Evolutionary conservation across 2,329 filamentous ascomycete species (phyloP).

Genomic region (Cladophialophora immunda): DNA sequence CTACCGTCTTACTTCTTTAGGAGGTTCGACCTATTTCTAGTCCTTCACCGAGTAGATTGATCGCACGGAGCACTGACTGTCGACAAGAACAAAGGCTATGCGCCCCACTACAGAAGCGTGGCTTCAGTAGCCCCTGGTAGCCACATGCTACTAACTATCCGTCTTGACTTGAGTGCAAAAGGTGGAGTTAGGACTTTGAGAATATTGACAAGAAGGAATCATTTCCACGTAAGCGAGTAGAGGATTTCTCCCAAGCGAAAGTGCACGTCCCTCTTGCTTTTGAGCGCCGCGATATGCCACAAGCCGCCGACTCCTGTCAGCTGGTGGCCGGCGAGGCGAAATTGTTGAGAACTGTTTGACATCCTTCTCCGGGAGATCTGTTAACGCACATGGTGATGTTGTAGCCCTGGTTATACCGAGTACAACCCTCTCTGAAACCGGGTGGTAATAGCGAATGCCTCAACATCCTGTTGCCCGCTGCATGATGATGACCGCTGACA

Average conservation of each 20-base stretch:
- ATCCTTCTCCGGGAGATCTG: not conserved
- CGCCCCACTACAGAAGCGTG: not conserved
- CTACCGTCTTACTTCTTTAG: not conserved
- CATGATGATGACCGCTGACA: not conserved
- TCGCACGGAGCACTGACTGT: not conserved
- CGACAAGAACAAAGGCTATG: not conserved
- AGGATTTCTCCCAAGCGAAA: conserved; percentile 1
- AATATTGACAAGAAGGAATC: not conserved
- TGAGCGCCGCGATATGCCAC: not conserved
- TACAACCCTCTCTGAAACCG: not conserved
- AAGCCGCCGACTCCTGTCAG: not conserved
- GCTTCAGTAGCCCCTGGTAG: conserved; percentile 6
- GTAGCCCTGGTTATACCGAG: not conserved
- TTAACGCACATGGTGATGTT: not conserved
- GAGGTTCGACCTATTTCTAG: not conserved
- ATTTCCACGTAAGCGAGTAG: not conserved
- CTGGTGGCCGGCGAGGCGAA: not conserved
- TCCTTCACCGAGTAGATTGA: not conserved
- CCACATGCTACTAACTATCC: conserved; percentile 1
- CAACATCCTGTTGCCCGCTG: not conserved
- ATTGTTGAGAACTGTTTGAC: not conserved
- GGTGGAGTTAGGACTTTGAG: not conserved
- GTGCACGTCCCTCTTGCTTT: not conserved
- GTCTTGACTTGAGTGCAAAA: not conserved
- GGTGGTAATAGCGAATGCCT: not conserved